Conservation (phyloP, 1,284 basidiomycete genomes). For the Ceraceosorus bombacis region DNA sequence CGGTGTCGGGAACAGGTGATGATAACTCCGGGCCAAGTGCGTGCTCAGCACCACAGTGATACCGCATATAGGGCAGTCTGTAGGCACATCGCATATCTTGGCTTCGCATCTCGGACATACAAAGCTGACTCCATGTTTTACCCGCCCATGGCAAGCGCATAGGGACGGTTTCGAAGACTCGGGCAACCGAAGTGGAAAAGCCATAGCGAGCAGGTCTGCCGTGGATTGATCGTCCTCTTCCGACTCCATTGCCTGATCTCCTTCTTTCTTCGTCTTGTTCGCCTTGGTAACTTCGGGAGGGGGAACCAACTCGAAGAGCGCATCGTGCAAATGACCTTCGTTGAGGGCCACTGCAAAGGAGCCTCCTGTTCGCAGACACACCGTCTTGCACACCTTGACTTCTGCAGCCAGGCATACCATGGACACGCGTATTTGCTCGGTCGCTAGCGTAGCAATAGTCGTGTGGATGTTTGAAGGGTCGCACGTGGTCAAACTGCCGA, state of each 20-base stretch:
- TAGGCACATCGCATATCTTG: constrained; percentile 94
- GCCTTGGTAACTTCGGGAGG: constrained; percentile 52
- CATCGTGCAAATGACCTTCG: constrained; percentile 90
- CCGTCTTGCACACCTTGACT: constrained; percentile 90
- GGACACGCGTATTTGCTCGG: constrained; percentile 72
- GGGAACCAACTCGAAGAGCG: constrained; percentile 89
- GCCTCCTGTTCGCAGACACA: constrained; percentile 50
- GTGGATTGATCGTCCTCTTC: constrained; percentile 13
- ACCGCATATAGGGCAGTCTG: constrained; percentile 93
- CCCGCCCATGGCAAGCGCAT: constrained; percentile 85
- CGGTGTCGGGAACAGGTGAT: constrained; percentile 84
- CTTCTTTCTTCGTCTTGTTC: constrained; percentile 30
- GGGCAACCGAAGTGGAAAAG: constrained; percentile 59
- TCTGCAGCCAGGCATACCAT: constrained; percentile 85
- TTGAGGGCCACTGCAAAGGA: constrained; percentile 77
- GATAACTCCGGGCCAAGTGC: constrained; percentile 89
- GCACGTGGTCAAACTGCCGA: constrained; percentile 88
- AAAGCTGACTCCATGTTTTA: constrained; percentile 76
- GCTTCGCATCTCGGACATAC: constrained; percentile 85
- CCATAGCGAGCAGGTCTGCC: constrained; percentile 88
- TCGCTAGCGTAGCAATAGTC: constrained; percentile 71
- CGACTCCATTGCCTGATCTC: constrained; percentile 49
- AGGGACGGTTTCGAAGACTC: constrained; percentile 32
- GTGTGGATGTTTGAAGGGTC: constrained; percentile 95
- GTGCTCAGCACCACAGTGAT: constrained; percentile 96